Percentiles rank a stretch among this genome's conserved stretches.
phyloP scores from a whole-genome alignment of 768 basidiomycete species.

The Amanita muscaria region DNA sequence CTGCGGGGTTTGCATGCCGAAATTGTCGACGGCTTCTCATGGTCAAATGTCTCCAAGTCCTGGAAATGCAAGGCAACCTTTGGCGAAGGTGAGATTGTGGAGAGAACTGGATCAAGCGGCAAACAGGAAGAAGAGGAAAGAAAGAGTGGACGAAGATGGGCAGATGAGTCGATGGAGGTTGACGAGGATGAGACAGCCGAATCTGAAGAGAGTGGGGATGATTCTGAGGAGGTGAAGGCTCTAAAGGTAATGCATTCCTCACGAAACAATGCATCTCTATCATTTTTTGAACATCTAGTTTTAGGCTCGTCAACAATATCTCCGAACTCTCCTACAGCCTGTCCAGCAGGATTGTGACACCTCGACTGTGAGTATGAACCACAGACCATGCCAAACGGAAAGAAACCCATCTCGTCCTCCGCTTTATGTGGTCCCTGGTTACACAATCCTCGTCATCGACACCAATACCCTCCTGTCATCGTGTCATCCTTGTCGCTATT shows the following conservation, averaged over 20 bases:
- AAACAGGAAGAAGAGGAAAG: conserved; percentile 62
- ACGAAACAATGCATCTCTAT: conserved; percentile 4
- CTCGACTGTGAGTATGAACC: conserved; percentile 19
- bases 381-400: conserved; percentile 19
- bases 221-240: conserved; percentile 65
- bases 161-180: conserved; percentile 64
- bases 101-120: conserved; percentile 59
- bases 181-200: conserved; percentile 43
- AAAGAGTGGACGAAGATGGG: conserved; percentile 51
- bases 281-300: conserved; percentile 10
- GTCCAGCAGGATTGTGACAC: conserved; percentile 26
- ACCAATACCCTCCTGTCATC: conserved; percentile 92
- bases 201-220: conserved; percentile 42
- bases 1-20: conserved; percentile 59
- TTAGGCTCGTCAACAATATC: conserved; percentile 67
- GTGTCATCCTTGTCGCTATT: conserved; percentile 72
- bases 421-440: conserved; percentile 67
- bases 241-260: conserved; percentile 58
- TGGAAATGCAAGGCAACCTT: conserved; percentile 63
- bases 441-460: conserved; percentile 86
- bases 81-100: conserved; percentile 64
- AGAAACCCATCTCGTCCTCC: conserved; percentile 26
- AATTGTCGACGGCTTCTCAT: conserved; percentile 69
- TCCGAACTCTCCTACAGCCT: conserved; percentile 54
- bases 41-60: conserved; percentile 45